Conservation (phyloP, 148 eudicot species). For the Camellia lanceoleosa region DNA sequence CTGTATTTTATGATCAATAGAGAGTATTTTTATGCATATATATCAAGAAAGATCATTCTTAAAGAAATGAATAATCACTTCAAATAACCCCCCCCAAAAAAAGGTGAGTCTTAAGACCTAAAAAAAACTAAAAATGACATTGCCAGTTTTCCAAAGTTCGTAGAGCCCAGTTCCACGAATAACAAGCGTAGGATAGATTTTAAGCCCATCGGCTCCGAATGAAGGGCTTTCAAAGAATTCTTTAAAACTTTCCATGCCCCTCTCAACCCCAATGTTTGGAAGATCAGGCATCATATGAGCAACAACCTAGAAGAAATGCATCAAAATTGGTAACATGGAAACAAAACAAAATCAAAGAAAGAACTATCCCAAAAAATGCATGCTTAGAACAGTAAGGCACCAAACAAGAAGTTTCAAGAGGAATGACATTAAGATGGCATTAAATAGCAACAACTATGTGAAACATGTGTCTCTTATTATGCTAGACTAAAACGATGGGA, state of each 20-base stretch:
- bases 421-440: not conserved
- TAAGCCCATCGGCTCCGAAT: slow-evolving; percentile 94
- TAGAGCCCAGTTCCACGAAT: slow-evolving; percentile 99
- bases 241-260: slow-evolving; percentile 95
- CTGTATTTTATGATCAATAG: not conserved
- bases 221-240: slow-evolving; percentile 97
- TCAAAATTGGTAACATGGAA: not conserved
- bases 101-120: not conserved
- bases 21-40: not conserved
- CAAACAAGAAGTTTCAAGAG: not conserved
- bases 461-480: not conserved
- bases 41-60: not conserved
- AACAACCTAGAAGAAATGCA: slow-evolving; percentile 66
- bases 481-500: not conserved
- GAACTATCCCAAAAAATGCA: not conserved
- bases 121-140: not conserved
- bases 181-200: slow-evolving; percentile 99
- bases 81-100: not conserved
- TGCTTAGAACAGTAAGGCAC: not conserved
- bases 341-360: not conserved
- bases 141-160: slow-evolving; percentile 98
- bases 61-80: not conserved
- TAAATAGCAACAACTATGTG: slow-evolving; percentile 7
- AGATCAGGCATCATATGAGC: slow-evolving; percentile 99
- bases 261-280: slow-evolving; percentile 97